Conservation (phyloP, 805 yeast genomes). For the Candida namnaoensis region DNA sequence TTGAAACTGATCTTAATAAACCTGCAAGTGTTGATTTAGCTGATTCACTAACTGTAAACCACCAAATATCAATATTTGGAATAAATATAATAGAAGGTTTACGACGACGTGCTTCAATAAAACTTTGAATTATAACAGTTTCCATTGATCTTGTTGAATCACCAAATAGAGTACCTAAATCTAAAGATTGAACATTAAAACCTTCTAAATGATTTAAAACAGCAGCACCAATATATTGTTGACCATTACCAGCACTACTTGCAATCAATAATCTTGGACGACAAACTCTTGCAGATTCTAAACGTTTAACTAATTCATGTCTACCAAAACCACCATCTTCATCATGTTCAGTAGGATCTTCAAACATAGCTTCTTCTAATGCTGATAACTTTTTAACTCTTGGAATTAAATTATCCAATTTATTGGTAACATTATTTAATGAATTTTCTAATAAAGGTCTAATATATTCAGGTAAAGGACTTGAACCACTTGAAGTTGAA, state of each 20-base stretch:
- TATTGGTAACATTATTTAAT: slow-evolving; percentile 33
- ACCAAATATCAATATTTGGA: slow-evolving; percentile 79
- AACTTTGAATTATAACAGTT: slow-evolving; percentile 71
- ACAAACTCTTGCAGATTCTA: slow-evolving; percentile 56
- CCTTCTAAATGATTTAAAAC: slow-evolving; percentile 79
- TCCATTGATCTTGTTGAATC: slow-evolving; percentile 81
- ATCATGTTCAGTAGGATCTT: slow-evolving; percentile 47
- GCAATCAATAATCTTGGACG: slow-evolving; percentile 72
- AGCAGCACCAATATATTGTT: slow-evolving; percentile 77
- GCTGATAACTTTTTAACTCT: slow-evolving; percentile 41
- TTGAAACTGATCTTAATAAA: slow-evolving; percentile 55
- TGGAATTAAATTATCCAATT: slow-evolving; percentile 57
- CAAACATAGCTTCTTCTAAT: slow-evolving; percentile 62
- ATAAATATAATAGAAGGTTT: slow-evolving; percentile 80
- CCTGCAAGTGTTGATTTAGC: slow-evolving; percentile 68
- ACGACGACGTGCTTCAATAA: slow-evolving; percentile 82
- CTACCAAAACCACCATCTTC: slow-evolving; percentile 59
- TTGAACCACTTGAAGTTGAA: slow-evolving; percentile 62
- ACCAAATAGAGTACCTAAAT: slow-evolving; percentile 65
- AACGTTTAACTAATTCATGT: slow-evolving; percentile 47
- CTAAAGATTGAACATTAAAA: slow-evolving; percentile 79
- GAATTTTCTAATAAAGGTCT: slow-evolving; percentile 52
- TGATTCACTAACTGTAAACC: slow-evolving; percentile 53
- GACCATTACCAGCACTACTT: slow-evolving; percentile 80
- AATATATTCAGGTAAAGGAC: slow-evolving; percentile 72